Percentiles rank a stretch among this genome's conserved stretches.
Evolutionary conservation across 306 rosid species (phyloP).

Genomic region (Sesbania bispinosa): DNA sequence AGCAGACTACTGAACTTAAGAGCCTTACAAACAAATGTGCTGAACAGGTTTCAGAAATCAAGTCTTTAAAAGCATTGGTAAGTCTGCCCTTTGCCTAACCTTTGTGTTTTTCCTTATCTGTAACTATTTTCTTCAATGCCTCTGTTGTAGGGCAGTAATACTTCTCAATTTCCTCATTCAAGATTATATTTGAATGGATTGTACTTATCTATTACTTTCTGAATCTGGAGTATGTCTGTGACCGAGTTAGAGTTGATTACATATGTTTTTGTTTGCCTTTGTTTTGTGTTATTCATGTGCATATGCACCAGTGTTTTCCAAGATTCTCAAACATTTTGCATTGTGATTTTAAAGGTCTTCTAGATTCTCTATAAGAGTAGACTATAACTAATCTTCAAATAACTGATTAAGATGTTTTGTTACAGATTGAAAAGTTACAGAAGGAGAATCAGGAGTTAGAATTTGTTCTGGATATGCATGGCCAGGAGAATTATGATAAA

Average conservation of each 20-base stretch:
- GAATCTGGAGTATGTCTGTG: background rate
- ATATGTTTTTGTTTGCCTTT: background rate
- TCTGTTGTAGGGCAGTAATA: background rate
- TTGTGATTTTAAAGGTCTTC: conserved; percentile 9
- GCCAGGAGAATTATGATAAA: conserved; percentile 65
- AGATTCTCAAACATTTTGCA: background rate
- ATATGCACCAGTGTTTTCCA: background rate
- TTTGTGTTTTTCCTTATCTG: background rate
- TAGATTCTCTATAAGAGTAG: too few relatives aligned
- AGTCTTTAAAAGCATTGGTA: conserved; percentile 70
- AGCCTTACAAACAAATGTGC: conserved; percentile 60
- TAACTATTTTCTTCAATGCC: background rate
- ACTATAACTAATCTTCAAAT: conserved; percentile 13
- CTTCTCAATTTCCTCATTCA: conserved; percentile 4
- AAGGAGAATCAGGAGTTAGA: conserved; percentile 68
- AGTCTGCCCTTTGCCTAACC: conserved; percentile 29
- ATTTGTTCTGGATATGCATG: conserved; percentile 66
- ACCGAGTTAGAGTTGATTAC: background rate
- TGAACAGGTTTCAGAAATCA: conserved; percentile 63
- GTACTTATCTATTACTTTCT: background rate
- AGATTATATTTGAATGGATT: background rate
- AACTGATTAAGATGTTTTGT: conserved; percentile 25
- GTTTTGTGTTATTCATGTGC: background rate
- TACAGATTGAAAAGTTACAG: conserved; percentile 76
- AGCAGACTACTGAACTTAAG: conserved; percentile 55